Conservation (phyloP, 345 rosid species). For the Lepidium didymum region DNA sequence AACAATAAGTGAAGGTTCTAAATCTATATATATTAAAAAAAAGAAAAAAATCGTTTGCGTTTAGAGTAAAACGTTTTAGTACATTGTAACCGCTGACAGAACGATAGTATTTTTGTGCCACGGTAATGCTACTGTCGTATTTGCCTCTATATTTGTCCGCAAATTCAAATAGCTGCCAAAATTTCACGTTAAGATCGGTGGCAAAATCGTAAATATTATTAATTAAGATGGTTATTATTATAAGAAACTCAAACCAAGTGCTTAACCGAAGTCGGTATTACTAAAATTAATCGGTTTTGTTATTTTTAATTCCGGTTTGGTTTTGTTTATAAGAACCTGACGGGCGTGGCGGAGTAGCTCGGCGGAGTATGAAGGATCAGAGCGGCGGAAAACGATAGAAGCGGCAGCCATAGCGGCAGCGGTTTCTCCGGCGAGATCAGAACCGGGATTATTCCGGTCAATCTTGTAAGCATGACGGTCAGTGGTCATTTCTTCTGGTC, state of each 20-base stretch:
- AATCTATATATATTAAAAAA: too few relatives aligned
- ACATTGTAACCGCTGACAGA: constrained; percentile 92
- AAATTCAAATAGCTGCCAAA: constrained; percentile 68
- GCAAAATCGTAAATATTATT: background rate
- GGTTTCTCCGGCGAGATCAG: constrained; percentile 93
- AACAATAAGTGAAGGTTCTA: background rate
- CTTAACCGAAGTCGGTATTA: background rate
- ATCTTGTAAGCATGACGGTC: constrained; percentile 68
- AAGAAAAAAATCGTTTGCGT: too few relatives aligned
- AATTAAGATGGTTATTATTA: background rate
- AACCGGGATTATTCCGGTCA: constrained; percentile 82
- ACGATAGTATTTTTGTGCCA: constrained; percentile 71
- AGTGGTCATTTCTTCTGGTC: constrained; percentile 98
- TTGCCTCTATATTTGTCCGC: constrained; percentile 95
- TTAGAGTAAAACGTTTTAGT: constrained; percentile 12
- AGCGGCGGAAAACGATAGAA: constrained; percentile 67
- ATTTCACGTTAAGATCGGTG: background rate
- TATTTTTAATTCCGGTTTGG: background rate
- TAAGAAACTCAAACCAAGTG: background rate
- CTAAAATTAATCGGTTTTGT: background rate
- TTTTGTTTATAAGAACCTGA: constrained; percentile 41
- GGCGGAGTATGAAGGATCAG: constrained; percentile 55
- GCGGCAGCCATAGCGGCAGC: constrained; percentile 99
- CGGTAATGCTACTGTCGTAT: constrained; percentile 79
- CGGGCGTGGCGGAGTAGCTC: constrained; percentile 66